phyloP scores from a whole-genome alignment of 345 rosid genomes.

The Garcia nutans region DNA sequence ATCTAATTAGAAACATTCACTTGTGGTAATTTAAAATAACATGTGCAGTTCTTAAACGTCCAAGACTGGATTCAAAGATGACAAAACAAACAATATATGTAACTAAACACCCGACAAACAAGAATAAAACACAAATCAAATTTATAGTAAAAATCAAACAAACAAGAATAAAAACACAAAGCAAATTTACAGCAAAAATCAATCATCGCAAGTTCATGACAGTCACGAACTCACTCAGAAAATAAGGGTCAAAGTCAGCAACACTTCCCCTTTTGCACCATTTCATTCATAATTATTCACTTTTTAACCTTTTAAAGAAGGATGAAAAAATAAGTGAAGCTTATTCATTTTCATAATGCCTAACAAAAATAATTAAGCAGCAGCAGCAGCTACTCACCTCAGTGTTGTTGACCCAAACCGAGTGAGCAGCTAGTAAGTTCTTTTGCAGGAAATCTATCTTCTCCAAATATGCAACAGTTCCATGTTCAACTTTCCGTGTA shows the following conservation, averaged over 20 bases:
- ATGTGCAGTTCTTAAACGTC: background rate
- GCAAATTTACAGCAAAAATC: background rate
- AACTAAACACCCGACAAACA: background rate
- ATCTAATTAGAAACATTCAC: background rate
- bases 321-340: conserved; percentile 1
- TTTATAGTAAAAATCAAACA: too few relatives aligned
- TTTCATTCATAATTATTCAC: background rate
- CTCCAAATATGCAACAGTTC: conserved; percentile 62
- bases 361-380: background rate
- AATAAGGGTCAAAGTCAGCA: background rate
- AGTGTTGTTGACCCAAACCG: conserved; percentile 51
- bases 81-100: background rate
- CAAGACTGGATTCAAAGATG: background rate
- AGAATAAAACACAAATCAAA: background rate
- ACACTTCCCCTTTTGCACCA: background rate
- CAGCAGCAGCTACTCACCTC: conserved; percentile 44
- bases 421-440: conserved; percentile 60
- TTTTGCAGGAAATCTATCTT: conserved; percentile 49
- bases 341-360: background rate
- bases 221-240: background rate
- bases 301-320: background rate
- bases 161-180: too few relatives aligned
- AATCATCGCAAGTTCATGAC: background rate
- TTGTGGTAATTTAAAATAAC: background rate
- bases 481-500: conserved; percentile 50